Evolutionary conservation across 345 rosid genomes (phyloP), one percentile per base, ranked within the genome.

Genomic region (Murraya koenigii): DNA sequence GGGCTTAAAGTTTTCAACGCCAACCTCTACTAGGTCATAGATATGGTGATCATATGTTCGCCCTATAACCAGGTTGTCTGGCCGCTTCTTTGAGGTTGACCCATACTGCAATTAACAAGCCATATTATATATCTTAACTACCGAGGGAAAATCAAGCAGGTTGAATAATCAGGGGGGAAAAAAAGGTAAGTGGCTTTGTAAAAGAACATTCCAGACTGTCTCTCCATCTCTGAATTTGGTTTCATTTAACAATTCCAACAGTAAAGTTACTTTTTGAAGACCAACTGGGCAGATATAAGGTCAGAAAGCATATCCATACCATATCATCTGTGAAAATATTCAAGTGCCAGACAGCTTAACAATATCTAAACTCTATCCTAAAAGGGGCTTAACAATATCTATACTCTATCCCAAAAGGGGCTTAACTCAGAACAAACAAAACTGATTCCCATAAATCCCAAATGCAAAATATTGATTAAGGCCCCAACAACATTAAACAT

Each of bases 21-120:
- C 98, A 84, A 94, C 94, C 86, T 96, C 99, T 7, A 96, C 90
- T 47, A 94, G 92, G 82, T 96, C 99, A 60, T 91, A 96, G 58
- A 94, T 86, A 68, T 89, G 92, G 78, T 94, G 90, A 84, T 96
- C 95, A 33, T 90, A 96, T 44, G 85, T 96, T 79, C 98, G 77
- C 38, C 99, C 98, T 19, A 96, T 83, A 33, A 96, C 87, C 65
- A 96, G 93, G 84, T 94, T 96, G 80, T 94, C 84, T 22, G 99
- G 98, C 36, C 97, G 87, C 81, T 96, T 96, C 93, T 92, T 96
- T 25, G 98, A 73, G 80, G 93, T 94, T 44, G 97, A 92, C 38
- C 97, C 99, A 83, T 85, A 94, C 98, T 94, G 87, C 86, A 79
- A 75, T 82, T 72, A 8, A 71, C 19, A 54, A 41, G 32, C 19